Evolutionary conservation across 192 early-diverging fungal species (phyloP), one percentile per base, ranked within the genome.

Genomic region (Chytriomyces confervae): DNA sequence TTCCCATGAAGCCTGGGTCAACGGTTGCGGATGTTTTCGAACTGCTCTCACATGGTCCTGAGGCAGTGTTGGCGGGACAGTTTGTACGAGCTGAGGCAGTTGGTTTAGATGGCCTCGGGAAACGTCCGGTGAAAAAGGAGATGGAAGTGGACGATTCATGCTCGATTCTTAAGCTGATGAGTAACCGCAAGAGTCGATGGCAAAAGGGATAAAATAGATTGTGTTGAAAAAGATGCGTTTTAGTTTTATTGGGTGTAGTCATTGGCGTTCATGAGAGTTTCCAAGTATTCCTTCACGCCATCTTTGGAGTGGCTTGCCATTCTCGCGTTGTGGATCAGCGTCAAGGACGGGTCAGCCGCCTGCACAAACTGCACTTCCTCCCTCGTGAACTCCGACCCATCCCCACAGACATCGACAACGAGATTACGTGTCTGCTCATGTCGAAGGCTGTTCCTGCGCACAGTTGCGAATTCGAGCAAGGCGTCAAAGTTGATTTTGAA

Each of bases 101-200:
- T 3, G 78, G 16, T 11, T 50, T 69, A 46, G 63, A 73, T 67
- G 72, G 72, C 7, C 9, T 16, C 8, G 49, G 36, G 7, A 75
- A 64, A 27, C 7, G 53, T 49, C 63, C 69, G 13, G 49, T 75
- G 46, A 61, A 51, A 46, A 79, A 79, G 65, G 78, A 79, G 27
- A 62, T 24, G 23, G 78, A 79, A 48, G 49, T 79, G 24, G 78
- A 68, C n/a, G 78, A 23, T 10, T 13, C 27, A 3, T 61, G 36
- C n/a, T 44, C 72, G 11, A 57, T 79, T 29, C 23, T 79, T 48
- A 64, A 68, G 72, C 47, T 79, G 36, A 79, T 79, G 78, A 72
- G 69, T 24, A 79, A 79, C 47, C 61, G 78, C n/a, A 79, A 79
- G 53, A 79, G 78, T 66, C 60, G 65, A 50, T 79, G 78, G 78